Evolutionary conservation across 78 protist species (phyloP).

Genomic region (Andalucia godoyi): DNA sequence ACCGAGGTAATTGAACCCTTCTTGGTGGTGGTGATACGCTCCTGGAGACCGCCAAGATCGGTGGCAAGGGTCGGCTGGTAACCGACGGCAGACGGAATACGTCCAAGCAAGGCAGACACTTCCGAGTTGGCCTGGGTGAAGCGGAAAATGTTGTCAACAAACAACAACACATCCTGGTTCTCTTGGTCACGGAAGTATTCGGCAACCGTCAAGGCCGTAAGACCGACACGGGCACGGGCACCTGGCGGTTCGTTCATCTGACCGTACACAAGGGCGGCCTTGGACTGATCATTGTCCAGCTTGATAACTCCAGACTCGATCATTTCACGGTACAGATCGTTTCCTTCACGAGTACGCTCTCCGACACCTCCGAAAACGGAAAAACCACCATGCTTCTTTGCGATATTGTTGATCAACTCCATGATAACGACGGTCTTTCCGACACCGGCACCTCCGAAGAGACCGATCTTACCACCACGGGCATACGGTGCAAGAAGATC

Average conservation of each 20-base stretch:
- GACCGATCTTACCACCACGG: conserved; percentile 97
- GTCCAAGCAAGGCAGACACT: conserved; percentile 98
- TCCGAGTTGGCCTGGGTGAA: conserved; percentile 99
- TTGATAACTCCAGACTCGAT: conserved; percentile 90
- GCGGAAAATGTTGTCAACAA: conserved; percentile 99
- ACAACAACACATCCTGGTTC: conserved; percentile 95
- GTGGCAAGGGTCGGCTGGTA: conserved; percentile 98
- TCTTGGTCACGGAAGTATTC: conserved; percentile 98
- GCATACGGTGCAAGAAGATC: conserved; percentile 95
- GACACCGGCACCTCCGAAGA: conserved; percentile 99
- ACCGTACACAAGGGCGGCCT: conserved; percentile 97
- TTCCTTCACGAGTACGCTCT: conserved; percentile 98
- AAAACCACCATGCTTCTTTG: conserved; percentile 96
- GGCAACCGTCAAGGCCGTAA: conserved; percentile 93
- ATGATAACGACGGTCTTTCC: conserved; percentile 96
- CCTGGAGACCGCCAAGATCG: conserved; percentile 96
- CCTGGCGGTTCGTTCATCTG: conserved; percentile 99
- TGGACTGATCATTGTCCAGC: conserved; percentile 63
- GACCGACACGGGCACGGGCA: conserved; percentile 98
- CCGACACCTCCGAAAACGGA: conserved; percentile 99
- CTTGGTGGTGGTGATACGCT: conserved; percentile 96
- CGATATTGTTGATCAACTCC: conserved; percentile 98
- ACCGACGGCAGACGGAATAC: conserved; percentile 99
- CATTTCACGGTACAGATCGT: conserved; percentile 98
- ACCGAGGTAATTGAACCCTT: conserved; percentile 98